Evolutionary conservation across 2,329 filamentous ascomycete genomes (phyloP).

Genomic region (Fusarium pininemorale): DNA sequence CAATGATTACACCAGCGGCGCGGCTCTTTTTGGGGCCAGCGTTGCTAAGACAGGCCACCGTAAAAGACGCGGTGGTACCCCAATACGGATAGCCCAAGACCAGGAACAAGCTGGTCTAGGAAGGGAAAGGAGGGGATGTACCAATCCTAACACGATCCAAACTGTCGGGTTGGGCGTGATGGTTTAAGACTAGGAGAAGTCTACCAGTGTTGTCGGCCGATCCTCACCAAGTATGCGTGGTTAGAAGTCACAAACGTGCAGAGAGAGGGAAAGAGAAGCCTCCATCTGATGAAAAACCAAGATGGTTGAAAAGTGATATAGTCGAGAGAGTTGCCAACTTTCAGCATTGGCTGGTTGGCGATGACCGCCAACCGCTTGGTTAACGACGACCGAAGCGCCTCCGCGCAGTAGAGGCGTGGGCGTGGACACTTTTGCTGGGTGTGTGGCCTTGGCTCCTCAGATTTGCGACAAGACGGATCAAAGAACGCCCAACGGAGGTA

Average conservation of each 20-base stretch:
- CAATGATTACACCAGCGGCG: slow-evolving; percentile 43
- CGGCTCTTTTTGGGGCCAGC: slow-evolving; percentile 33
- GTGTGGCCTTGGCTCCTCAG: slow-evolving; percentile 36
- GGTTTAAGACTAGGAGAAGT: slow-evolving; percentile 27
- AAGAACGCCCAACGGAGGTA: slow-evolving; percentile 35
- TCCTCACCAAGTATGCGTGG: slow-evolving; percentile 12
- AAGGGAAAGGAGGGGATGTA: slow-evolving; percentile 38
- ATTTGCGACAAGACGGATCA: slow-evolving; percentile 41
- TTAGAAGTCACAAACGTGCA: slow-evolving; percentile 19
- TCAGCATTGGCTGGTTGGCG: slow-evolving; percentile 7
- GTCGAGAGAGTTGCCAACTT: slow-evolving; percentile 2
- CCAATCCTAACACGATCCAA: slow-evolving; percentile 46
- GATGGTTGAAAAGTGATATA: slow-evolving; percentile 29
- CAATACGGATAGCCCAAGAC: slow-evolving; percentile 41
- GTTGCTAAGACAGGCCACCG: slow-evolving; percentile 42
- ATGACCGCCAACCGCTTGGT: slow-evolving; percentile 26
- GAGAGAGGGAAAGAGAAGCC: slow-evolving; percentile 14
- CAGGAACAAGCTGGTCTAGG: slow-evolving; percentile 41
- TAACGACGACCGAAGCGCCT: slow-evolving; percentile 29
- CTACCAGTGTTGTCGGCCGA: slow-evolving; percentile 31
- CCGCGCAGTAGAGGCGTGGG: slow-evolving; percentile 22
- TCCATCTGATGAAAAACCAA: slow-evolving; percentile 10
- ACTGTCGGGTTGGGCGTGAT: slow-evolving; percentile 41
- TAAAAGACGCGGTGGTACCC: slow-evolving; percentile 39
- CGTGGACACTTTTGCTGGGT: slow-evolving; percentile 18